These are phyloP conservation scores for Ophiocordyceps polyrhachis-furcata DNA, from an alignment of 2,329 filamentous ascomycete species.

Conservation along the genomic window DNA sequence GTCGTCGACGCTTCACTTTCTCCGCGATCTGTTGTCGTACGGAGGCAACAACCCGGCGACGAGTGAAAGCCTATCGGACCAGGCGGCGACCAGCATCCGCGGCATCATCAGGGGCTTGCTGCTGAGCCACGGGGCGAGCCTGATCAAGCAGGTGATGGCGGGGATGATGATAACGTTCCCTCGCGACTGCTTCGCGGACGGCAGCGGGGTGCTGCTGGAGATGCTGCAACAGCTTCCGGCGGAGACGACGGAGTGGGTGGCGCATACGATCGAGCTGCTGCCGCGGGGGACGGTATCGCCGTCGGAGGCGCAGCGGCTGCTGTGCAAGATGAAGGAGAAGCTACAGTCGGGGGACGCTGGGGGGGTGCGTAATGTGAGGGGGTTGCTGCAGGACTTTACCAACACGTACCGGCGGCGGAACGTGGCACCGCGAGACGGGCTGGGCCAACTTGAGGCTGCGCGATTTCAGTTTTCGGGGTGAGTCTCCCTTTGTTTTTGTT, in stretches of 20 bases:
- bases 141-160: constrained; percentile 79
- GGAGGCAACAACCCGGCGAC: constrained; percentile 56
- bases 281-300: constrained; percentile 66
- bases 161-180: constrained; percentile 99
- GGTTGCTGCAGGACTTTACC: constrained; percentile 86
- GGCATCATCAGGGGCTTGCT: constrained; percentile 57
- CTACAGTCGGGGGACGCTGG: constrained; percentile 44
- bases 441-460: constrained; percentile 71
- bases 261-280: constrained; percentile 65
- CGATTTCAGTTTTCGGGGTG: constrained; percentile 59
- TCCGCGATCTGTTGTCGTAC: constrained; percentile 80
- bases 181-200: constrained; percentile 85
- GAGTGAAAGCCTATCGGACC: constrained; percentile 34
- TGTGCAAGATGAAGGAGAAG: constrained; percentile 63
- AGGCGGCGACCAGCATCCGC: constrained; percentile 51
- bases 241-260: constrained; percentile 66
- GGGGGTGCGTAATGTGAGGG: constrained; percentile 57
- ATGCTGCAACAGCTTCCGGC: constrained; percentile 75
- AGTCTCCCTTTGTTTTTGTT: not conserved
- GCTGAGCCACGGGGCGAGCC: constrained; percentile 47
- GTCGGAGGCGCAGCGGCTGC: constrained; percentile 61
- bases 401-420: constrained; percentile 86
- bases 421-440: constrained; percentile 80
- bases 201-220: constrained; percentile 75
- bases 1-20: constrained; percentile 78